These are phyloP conservation scores for Heliamphora pulchella DNA, from an alignment of 179 eudicot species.

Conservation along the genomic window DNA sequence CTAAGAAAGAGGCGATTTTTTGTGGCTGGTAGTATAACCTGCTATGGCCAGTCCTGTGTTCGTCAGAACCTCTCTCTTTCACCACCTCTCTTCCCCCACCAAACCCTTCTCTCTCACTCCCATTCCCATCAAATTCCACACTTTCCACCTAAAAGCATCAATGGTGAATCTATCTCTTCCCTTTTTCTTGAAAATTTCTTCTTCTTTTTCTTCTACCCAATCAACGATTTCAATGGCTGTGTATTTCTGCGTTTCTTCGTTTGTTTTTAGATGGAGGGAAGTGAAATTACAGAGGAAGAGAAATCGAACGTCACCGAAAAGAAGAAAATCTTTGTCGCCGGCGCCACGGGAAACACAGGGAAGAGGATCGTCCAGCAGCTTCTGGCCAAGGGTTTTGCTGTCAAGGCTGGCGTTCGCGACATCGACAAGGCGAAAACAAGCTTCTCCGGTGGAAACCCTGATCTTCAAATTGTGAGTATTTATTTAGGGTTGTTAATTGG, in stretches of 20 bases:
- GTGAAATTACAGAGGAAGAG: constrained; percentile 43
- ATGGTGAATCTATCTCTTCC: constrained; percentile 12
- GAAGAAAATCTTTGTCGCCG: constrained; percentile 89
- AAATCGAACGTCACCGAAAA: constrained; percentile 26
- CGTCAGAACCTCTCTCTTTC: constrained; percentile 34
- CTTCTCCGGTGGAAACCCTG: constrained; percentile 42
- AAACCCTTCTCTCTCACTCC: constrained; percentile 16
- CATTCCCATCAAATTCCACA: constrained; percentile 12
- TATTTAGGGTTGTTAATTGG: background rate
- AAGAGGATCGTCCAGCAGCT: constrained; percentile 84
- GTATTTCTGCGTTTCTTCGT: constrained; percentile 7
- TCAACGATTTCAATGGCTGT: background rate
- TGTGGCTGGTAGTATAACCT: too few species aligned
- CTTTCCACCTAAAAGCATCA: constrained; percentile 31
- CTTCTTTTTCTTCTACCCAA: background rate
- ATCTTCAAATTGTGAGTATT: constrained; percentile 68
- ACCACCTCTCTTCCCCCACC: constrained; percentile 21
- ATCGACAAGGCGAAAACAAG: constrained; percentile 54
- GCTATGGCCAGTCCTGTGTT: constrained; percentile 30
- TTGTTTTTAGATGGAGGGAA: constrained; percentile 44
- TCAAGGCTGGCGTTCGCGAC: constrained; percentile 91
- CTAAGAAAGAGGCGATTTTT: too few species aligned
- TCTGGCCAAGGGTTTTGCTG: constrained; percentile 72
- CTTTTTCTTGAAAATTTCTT: background rate
- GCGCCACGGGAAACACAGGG: constrained; percentile 90